Evolutionary conservation across 108 stramenopile species (phyloP).

Genomic region (Chaetoceros muelleri): DNA sequence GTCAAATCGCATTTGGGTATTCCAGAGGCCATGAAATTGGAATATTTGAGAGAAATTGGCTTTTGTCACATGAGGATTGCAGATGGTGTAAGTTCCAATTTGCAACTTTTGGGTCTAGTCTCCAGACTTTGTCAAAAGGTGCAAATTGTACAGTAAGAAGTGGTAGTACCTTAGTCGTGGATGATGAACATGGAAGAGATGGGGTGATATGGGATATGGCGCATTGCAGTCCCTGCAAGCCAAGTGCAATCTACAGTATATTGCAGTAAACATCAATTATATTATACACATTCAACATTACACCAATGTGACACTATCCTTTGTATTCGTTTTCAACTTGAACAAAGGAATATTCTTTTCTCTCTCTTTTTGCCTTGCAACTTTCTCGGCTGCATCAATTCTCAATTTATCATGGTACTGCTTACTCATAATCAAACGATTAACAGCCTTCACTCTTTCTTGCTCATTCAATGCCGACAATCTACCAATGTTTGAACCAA

Average conservation of each 20-base stretch:
- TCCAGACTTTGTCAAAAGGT: slow-evolving; percentile 66
- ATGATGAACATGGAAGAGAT: too few relatives aligned
- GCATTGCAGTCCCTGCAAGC: too few relatives aligned
- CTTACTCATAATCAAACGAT: neutral
- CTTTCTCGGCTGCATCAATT: neutral
- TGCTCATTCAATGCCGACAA: neutral
- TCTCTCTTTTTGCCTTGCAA: neutral
- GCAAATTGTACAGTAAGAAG: slow-evolving; percentile 4
- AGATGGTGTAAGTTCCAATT: slow-evolving; percentile 65
- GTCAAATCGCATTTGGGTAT: slow-evolving; percentile 54
- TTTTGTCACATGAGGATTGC: slow-evolving; percentile 90
- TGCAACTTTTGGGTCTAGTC: slow-evolving; percentile 85
- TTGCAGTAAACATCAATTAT: too few relatives aligned
- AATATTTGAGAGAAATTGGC: slow-evolving; percentile 87
- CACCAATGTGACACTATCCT: too few relatives aligned
- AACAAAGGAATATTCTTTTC: too few relatives aligned
- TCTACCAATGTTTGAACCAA: neutral
- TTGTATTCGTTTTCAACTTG: too few relatives aligned
- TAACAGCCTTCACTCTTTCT: neutral
- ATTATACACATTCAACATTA: too few relatives aligned
- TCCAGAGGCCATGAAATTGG: slow-evolving; percentile 78
- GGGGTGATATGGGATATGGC: too few relatives aligned
- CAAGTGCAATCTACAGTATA: too few relatives aligned
- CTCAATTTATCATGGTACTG: neutral
- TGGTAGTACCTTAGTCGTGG: too few relatives aligned